A percentile compares a stretch with the other conserved stretches of the same genome.
phyloP scores from a whole-genome alignment of 2,329 filamentous ascomycete genomes.

The Paecilomyces niveus region DNA sequence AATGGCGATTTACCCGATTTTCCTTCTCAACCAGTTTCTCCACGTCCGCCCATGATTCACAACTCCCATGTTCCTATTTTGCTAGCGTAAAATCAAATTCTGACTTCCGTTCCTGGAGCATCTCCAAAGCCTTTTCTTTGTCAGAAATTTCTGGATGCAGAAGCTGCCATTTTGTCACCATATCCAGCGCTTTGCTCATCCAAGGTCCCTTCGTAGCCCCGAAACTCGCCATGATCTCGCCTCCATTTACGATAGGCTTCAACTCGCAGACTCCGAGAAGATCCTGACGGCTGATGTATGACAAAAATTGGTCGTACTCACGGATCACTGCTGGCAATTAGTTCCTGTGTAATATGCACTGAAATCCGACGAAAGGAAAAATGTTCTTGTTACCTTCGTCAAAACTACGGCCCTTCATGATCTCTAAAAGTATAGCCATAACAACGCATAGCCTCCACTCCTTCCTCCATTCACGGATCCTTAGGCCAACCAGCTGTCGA shows the following conservation, averaged over 20 bases:
- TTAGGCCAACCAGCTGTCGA: conserved; percentile 29
- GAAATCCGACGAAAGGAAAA: conserved; percentile 5
- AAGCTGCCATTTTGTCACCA: conserved; percentile 83
- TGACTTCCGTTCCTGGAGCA: conserved; percentile 45
- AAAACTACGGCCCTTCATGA: conserved; percentile 25
- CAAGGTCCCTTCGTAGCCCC: conserved; percentile 64
- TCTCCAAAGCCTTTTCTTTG: conserved; percentile 50
- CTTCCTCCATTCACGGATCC: conserved; percentile 27
- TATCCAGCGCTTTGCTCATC: conserved; percentile 72
- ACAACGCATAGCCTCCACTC: conserved; percentile 35
- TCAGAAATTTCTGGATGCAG: conserved; percentile 64
- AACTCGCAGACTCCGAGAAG: conserved; percentile 48
- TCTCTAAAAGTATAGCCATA: conserved; percentile 33
- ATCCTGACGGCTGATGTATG: conserved; percentile 43
- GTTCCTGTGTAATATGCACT: conserved; percentile 20
- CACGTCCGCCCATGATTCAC: background rate
- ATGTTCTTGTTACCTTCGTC: conserved; percentile 20
- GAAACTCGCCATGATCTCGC: conserved; percentile 61
- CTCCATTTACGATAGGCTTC: conserved; percentile 66
- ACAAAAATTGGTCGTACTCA: conserved; percentile 49
- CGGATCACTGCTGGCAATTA: conserved; percentile 33
- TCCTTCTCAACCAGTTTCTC: background rate
- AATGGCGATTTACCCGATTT: background rate
- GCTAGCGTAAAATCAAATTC: conserved; percentile 40
- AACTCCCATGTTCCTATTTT: background rate